A percentile compares a stretch with the other conserved stretches of the same genome.
phyloP scores from a whole-genome alignment of 345 rosid species.

The Pseudoturritis turrita region DNA sequence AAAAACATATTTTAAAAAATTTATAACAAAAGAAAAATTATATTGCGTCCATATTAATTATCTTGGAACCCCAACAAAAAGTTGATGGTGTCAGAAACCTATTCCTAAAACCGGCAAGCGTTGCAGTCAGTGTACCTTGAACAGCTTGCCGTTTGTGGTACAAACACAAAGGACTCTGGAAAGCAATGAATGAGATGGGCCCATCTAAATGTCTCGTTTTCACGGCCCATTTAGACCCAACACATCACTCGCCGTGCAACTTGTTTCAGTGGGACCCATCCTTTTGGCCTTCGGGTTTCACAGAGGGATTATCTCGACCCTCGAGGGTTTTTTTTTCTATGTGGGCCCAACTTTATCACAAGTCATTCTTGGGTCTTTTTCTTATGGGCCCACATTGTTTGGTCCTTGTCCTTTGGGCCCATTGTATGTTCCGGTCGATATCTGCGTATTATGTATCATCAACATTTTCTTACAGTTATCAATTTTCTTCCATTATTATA shows the following conservation, averaged over 20 bases:
- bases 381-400: slow-evolving; percentile 7
- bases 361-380: slow-evolving; percentile 14
- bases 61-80: slow-evolving; percentile 6
- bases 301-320: background rate
- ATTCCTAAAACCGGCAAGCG: slow-evolving; percentile 21
- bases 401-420: slow-evolving; percentile 27
- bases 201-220: slow-evolving; percentile 10
- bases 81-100: slow-evolving; percentile 11
- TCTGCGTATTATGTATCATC: background rate
- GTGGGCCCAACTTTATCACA: slow-evolving; percentile 16
- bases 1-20: too few species aligned
- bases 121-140: slow-evolving; percentile 21
- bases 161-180: slow-evolving; percentile 18
- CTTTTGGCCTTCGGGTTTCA: slow-evolving; percentile 13
- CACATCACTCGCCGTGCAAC: slow-evolving; percentile 26
- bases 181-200: slow-evolving; percentile 20
- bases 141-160: slow-evolving; percentile 31
- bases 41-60: background rate
- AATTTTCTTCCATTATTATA: too few species aligned
- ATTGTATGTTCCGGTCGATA: slow-evolving; percentile 9
- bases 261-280: slow-evolving; percentile 11
- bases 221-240: slow-evolving; percentile 29
- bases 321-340: background rate
- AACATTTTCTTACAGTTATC: background rate
- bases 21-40: too few species aligned